Percentiles rank a stretch among this genome's conserved stretches.
Conservation (phyloP, 805 yeast species). For the Candida taoyuanica region DNA sequence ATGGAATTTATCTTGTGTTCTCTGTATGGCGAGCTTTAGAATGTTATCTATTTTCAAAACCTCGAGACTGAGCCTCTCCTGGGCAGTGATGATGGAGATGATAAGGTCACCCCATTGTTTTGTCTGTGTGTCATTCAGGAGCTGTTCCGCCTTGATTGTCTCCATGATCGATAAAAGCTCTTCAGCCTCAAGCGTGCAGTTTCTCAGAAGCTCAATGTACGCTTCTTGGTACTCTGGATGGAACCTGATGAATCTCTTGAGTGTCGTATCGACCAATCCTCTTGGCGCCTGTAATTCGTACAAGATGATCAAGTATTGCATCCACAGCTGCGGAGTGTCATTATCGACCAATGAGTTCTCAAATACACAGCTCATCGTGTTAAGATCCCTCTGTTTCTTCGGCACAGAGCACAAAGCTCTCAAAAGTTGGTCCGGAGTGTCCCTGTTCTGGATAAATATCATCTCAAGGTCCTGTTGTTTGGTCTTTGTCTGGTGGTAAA, state of each 20-base stretch:
- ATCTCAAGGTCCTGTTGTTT: conserved; percentile 31
- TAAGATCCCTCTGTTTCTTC: conserved; percentile 11
- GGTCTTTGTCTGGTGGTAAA: conserved; percentile 30
- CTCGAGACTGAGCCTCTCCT: neutral
- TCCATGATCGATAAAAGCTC: too few species aligned
- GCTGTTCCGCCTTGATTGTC: conserved; percentile 3
- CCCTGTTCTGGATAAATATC: conserved; percentile 32
- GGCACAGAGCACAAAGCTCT: conserved; percentile 3
- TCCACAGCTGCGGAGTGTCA: conserved; percentile 14
- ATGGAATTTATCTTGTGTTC: conserved; percentile 33
- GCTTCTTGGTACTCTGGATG: conserved; percentile 11
- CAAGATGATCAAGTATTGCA: conserved; percentile 5
- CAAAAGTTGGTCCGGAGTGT: too few species aligned
- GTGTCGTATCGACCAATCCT: neutral
- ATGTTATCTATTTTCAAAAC: neutral
- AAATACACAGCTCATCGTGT: conserved; percentile 8
- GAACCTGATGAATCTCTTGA: conserved; percentile 9
- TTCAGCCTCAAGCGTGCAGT: neutral
- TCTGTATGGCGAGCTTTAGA: conserved; percentile 6
- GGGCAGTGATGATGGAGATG: conserved; percentile 23
- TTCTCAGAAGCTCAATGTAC: conserved; percentile 14
- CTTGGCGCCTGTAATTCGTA: conserved; percentile 9
- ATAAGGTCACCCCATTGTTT: conserved; percentile 34
- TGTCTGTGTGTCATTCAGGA: conserved; percentile 13
- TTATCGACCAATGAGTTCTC: conserved; percentile 12